Percentiles rank a stretch among this genome's conserved stretches.
Evolutionary conservation across 2,329 filamentous ascomycete genomes (phyloP).

Genomic region (Sporothrix humicola): DNA sequence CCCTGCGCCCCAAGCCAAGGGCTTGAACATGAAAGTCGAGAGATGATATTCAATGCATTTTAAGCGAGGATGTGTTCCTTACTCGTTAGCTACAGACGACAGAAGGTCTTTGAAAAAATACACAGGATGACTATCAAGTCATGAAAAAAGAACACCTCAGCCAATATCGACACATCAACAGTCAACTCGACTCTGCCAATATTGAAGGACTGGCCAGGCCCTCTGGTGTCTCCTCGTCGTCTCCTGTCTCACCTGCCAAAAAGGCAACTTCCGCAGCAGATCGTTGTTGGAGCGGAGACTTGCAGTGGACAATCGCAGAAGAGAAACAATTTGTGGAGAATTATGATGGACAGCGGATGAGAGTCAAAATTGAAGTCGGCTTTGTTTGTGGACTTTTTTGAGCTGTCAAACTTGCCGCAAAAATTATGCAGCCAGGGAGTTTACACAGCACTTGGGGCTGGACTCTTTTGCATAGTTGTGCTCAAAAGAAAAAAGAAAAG

Average conservation of each 20-base stretch:
- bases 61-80: not conserved
- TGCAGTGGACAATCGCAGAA: not conserved
- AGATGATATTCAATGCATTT: not conserved
- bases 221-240: no score
- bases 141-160: not conserved
- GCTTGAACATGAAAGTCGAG: no score
- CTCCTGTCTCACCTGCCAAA: conserved; percentile 8
- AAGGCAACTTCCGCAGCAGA: not conserved
- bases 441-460: not conserved
- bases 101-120: not conserved
- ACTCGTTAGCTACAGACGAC: no score
- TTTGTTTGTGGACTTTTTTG: not conserved
- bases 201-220: not conserved
- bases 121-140: not conserved
- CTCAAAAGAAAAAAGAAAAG: not conserved
- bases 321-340: not conserved
- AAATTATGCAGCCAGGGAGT: not conserved
- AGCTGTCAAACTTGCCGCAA: not conserved
- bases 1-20: not conserved
- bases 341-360: not conserved
- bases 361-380: not conserved
- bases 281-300: not conserved
- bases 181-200: not conserved
- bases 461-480: not conserved
- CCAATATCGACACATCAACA: not conserved